Evolutionary conservation across 768 basidiomycete genomes (phyloP).

Genomic region (Suillus variegatus): DNA sequence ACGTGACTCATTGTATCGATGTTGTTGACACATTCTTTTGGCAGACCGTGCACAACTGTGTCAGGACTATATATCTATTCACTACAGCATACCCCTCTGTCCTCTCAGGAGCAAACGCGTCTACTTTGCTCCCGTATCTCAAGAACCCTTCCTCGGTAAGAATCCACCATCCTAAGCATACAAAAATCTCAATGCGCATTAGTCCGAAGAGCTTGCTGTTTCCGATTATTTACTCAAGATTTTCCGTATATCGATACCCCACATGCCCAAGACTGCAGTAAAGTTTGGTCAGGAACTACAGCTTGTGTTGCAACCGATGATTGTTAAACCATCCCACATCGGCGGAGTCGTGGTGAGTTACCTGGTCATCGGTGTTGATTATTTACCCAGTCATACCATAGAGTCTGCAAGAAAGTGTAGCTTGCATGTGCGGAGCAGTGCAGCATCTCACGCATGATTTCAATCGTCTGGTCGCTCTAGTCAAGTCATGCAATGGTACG

Average conservation of each 20-base stretch:
- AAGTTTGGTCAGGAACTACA: conserved; percentile 91
- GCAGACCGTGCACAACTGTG: conserved; percentile 81
- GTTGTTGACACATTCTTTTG: conserved; percentile 8
- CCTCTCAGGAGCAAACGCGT: conserved; percentile 82
- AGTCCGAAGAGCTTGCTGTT: conserved; percentile 83
- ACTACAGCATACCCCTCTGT: conserved; percentile 81
- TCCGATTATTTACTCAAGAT: conserved; percentile 89
- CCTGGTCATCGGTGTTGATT: neutral
- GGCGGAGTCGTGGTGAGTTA: conserved; percentile 64
- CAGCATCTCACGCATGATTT: conserved; percentile 88
- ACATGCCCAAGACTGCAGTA: conserved; percentile 86
- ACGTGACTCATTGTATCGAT: neutral
- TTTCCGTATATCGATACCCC: conserved; percentile 81
- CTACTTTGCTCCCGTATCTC: conserved; percentile 86
- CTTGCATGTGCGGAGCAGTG: conserved; percentile 87
- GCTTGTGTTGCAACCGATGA: conserved; percentile 82
- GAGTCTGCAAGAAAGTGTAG: conserved; percentile 90
- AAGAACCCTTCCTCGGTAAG: conserved; percentile 76
- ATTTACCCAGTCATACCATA: conserved; percentile 29
- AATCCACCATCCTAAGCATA: neutral
- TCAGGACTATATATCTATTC: conserved; percentile 84
- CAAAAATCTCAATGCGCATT: conserved; percentile 1
- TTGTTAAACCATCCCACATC: conserved; percentile 75
- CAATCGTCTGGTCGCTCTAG: conserved; percentile 67
- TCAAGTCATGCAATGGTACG: conserved; percentile 86